phyloP scores from a whole-genome alignment of 164 flowering plant species.

The Nymphaea colorata region DNA sequence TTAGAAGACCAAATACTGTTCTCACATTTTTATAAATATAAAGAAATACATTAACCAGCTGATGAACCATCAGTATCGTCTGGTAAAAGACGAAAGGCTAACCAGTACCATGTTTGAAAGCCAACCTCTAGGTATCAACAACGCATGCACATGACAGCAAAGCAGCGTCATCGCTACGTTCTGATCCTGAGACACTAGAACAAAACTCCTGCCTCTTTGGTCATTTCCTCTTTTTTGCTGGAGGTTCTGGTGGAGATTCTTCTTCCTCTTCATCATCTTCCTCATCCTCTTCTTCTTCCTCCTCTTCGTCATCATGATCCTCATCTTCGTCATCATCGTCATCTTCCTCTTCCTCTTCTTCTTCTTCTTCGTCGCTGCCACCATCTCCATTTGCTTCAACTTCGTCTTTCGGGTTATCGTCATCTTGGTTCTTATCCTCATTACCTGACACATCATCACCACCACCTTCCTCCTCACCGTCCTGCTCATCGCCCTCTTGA shows the following conservation, averaged over 20 bases:
- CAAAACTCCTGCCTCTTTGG: too few species aligned
- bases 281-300: constrained; percentile 1
- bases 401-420: neutral
- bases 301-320: neutral
- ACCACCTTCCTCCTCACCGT: neutral
- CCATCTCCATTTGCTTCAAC: constrained; percentile 3
- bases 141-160: too few species aligned
- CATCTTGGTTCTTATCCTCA: neutral
- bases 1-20: too few species aligned
- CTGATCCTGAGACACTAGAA: too few species aligned
- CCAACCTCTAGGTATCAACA: too few species aligned
- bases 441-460: neutral
- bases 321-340: neutral
- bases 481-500: neutral
- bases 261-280: constrained; percentile 6
- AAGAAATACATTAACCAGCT: too few species aligned
- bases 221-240: constrained; percentile 19
- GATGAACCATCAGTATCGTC: too few species aligned
- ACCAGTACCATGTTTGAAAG: too few species aligned
- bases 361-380: neutral
- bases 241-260: constrained; percentile 9
- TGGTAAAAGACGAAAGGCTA: too few species aligned
- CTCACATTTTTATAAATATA: too few species aligned
- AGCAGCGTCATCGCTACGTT: too few species aligned
- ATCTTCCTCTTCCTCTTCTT: neutral